Base-by-base conservation (phyloP, 441 rosid species). In the Gossypium gossypioides region DNA sequence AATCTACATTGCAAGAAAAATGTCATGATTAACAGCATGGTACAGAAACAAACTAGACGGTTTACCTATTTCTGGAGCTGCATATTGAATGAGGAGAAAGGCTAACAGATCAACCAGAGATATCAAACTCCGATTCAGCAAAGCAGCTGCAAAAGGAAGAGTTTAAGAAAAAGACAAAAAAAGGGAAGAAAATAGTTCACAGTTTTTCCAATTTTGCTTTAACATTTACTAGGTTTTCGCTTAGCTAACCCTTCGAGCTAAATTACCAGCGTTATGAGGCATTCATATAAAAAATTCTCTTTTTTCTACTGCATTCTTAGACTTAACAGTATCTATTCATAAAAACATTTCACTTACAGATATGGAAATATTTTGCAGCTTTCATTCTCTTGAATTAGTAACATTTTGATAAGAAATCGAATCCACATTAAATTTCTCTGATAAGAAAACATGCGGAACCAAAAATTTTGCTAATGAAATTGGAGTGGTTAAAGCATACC, bases 41-140 rank as follows among this genome's bases (percentile, higher is more conserved):
- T 2, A 71, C 3, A 22, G 58, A 62, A 34, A 55, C 29, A 6
- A 18, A 44, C 18, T 48, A 29, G 42, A 68, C 13, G 5, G 51
- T 60, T 73, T 80, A 86, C 90, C 86, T 13, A 70, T 71, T 77
- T 71, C 83, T 48, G 84, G 86, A 34, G 84, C 83, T 75, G 57
- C 67, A 50, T 82, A 81, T 72, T 84, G 90, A 70, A 84, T 51
- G 64, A 78, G 62, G 58, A 86, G 83, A 80, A 84, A 84, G 55
- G 81, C 79, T 19, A 60, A 68, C 72, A 86, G 73, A 77, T 84
- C 79, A 25, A 64, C 82, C 73, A 86, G 76, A 74, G 90, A 84
- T 19, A 86, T 77, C 77, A 86, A 69, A 74, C 83, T 84, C 90
- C 84, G 80, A 73, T 80, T 80, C 10, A 80, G 68, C 57, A 80